A percentile compares a stretch with the other conserved stretches of the same genome.
Evolutionary conservation across 2,329 filamentous ascomycete genomes (phyloP).

Genomic region (Neonectria punicea): DNA sequence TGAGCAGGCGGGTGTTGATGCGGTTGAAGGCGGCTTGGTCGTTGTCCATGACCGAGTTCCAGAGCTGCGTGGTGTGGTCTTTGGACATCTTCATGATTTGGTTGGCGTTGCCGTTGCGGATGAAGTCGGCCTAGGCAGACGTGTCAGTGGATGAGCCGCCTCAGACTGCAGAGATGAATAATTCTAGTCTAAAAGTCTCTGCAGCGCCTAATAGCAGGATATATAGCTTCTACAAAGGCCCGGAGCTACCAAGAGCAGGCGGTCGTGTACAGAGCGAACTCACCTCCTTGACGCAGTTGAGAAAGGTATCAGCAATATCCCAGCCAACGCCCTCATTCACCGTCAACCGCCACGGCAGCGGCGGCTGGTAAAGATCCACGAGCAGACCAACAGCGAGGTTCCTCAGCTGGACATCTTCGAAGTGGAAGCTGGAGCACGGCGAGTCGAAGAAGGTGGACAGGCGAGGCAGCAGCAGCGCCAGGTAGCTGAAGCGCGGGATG

Average conservation of each 20-base stretch:
- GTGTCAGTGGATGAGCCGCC: slow-evolving; percentile 11
- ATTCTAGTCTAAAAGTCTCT: not conserved
- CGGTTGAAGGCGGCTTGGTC: slow-evolving; percentile 77
- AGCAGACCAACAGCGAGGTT: slow-evolving; percentile 65
- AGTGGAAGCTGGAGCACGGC: slow-evolving; percentile 68
- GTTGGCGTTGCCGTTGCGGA: slow-evolving; percentile 88
- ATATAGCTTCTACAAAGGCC: not conserved
- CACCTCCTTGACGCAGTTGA: slow-evolving; percentile 73
- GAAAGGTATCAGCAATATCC: slow-evolving; percentile 71
- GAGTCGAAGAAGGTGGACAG: slow-evolving; percentile 63
- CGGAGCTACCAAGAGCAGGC: not conserved
- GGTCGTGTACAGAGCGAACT: slow-evolving; percentile 30
- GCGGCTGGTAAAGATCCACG: slow-evolving; percentile 66
- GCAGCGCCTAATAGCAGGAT: not conserved
- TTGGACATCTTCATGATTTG: slow-evolving; percentile 91
- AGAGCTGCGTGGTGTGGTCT: slow-evolving; percentile 83
- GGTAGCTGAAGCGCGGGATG: slow-evolving; percentile 69
- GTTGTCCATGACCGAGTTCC: slow-evolving; percentile 82
- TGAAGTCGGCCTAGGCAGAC: slow-evolving; percentile 75
- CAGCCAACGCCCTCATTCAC: slow-evolving; percentile 66
- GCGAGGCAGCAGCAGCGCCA: slow-evolving; percentile 66
- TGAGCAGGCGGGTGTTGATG: slow-evolving; percentile 81
- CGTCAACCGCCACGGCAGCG: slow-evolving; percentile 64
- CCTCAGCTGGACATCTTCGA: slow-evolving; percentile 63
- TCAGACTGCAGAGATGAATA: not conserved